phyloP scores from a whole-genome alignment of 148 eudicot genomes.

The Hydrangea macrophylla region DNA sequence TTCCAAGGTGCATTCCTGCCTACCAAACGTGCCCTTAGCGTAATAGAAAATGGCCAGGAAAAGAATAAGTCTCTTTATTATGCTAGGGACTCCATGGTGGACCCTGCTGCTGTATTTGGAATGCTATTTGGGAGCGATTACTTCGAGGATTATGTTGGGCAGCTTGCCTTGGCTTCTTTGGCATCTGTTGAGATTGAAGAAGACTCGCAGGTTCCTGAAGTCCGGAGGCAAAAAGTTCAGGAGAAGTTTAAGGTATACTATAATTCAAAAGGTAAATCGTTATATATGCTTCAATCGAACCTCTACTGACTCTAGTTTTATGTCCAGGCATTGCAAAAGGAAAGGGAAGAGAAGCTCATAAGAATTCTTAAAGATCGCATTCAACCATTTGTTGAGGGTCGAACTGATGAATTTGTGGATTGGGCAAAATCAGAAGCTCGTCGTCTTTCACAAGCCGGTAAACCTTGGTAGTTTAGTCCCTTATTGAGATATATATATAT shows the following conservation, averaged over 20 bases:
- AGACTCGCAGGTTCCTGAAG: conserved; percentile 51
- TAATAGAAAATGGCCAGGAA: not conserved
- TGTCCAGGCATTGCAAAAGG: conserved; percentile 63
- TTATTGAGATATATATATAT: not conserved
- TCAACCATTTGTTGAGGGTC: conserved; percentile 72
- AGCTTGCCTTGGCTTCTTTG: conserved; percentile 71
- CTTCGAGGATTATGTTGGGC: conserved; percentile 88
- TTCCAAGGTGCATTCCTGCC: too few species aligned
- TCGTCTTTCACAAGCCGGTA: conserved; percentile 86
- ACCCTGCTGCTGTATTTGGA: conserved; percentile 89
- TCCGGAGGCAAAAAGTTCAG: conserved; percentile 57
- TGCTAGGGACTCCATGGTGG: conserved; percentile 78
- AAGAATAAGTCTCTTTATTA: too few species aligned
- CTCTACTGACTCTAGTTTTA: too few species aligned
- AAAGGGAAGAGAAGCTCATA: conserved; percentile 78
- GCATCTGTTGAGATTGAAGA: conserved; percentile 62
- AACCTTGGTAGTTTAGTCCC: not conserved
- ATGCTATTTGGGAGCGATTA: conserved; percentile 89
- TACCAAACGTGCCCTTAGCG: too few species aligned
- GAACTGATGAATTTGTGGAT: conserved; percentile 59
- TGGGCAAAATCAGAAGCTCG: conserved; percentile 79
- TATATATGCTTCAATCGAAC: conserved; percentile 5
- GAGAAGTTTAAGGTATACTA: conserved; percentile 73
- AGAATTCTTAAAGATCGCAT: conserved; percentile 57
- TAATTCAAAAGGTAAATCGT: not conserved